phyloP scores from a whole-genome alignment of 805 yeast species.

The Wickerhamomyces queroliae region DNA sequence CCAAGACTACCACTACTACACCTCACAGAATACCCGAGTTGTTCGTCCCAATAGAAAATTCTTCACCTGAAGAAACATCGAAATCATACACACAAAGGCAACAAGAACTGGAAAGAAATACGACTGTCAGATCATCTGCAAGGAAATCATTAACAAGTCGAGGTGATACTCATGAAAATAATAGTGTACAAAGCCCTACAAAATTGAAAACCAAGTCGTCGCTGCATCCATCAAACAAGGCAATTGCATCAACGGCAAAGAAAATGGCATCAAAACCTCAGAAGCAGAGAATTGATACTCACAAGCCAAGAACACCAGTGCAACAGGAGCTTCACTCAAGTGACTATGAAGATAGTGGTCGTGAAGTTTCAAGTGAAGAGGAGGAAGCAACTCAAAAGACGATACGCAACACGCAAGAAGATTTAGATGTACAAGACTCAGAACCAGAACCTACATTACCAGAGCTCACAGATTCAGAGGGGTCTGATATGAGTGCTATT shows the following conservation, averaged over 20 bases:
- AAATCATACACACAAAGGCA: neutral
- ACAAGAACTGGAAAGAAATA: constrained; percentile 1
- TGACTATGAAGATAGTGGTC: constrained; percentile 6
- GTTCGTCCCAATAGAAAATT: neutral
- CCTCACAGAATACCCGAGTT: neutral
- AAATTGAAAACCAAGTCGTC: constrained; percentile 2
- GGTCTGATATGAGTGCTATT: constrained; percentile 3
- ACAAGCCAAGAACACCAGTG: neutral
- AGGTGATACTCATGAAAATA: too few relatives aligned
- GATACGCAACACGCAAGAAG: neutral
- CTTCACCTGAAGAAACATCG: neutral
- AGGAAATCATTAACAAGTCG: neutral
- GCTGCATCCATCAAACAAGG: constrained; percentile 2
- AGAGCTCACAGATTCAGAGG: neutral
- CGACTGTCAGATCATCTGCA: neutral
- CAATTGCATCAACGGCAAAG: constrained; percentile 6
- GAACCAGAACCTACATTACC: neutral
- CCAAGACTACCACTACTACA: neutral
- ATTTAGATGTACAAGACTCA: neutral
- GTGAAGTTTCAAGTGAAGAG: constrained; percentile 3
- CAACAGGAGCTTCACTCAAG: neutral
- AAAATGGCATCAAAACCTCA: constrained; percentile 6
- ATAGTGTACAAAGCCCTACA: neutral
- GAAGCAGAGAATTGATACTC: too few relatives aligned
- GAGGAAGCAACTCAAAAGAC: constrained; percentile 1